Evolutionary conservation across 192 early-diverging fungal species (phyloP), one percentile per base, ranked within the genome.

Genomic region (Backusella liffmaniae): DNA sequence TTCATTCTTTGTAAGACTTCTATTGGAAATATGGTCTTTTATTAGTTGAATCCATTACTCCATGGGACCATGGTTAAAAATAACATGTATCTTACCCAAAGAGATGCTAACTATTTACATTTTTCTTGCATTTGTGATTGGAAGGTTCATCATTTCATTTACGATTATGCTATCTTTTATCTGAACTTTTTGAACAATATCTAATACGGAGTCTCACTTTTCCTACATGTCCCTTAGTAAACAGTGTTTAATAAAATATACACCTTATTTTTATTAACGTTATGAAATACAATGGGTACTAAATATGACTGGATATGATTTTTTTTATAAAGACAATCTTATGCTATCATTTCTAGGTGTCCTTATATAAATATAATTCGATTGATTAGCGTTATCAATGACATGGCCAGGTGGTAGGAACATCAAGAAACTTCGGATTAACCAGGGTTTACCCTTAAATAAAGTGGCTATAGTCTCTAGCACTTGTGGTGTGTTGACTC

Each of bases 61-160:
- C 13, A 15, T 1, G 4, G 13, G 15, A 18, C 42, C 42, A 44
- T 15, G 5, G 15, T 5, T 44, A 44, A 16, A 5, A 44, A 15
- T 44, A 15, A 44, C 0, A 16, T 44, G 42, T 3, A 4, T 10
- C 13, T 44, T 44, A 16, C 42, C 41, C 15, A 44, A 44, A 16
- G 15, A 16, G 18, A 5, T 44, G 13, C 0, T 15, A 44, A 44
- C 42, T 44, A 16, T 44, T 44, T 44, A 15, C 4, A 44, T 39
- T 13, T 15, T 13, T 44, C 42, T 44, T 44, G 82, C 79, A 65
- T 82, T 86, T 39, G 86, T 87, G 84, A 80, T 84, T 29, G 84
- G 80, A n/a, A 84, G 84, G 4, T 37, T 84, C 8, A 76, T 86
- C 9, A 59, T 80, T 73, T 41, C 80, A 15, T 41, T 86, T n/a